These are phyloP conservation scores for Emydomyces testavorans DNA, from an alignment of 2,329 filamentous ascomycete species.

Conservation along the genomic window DNA sequence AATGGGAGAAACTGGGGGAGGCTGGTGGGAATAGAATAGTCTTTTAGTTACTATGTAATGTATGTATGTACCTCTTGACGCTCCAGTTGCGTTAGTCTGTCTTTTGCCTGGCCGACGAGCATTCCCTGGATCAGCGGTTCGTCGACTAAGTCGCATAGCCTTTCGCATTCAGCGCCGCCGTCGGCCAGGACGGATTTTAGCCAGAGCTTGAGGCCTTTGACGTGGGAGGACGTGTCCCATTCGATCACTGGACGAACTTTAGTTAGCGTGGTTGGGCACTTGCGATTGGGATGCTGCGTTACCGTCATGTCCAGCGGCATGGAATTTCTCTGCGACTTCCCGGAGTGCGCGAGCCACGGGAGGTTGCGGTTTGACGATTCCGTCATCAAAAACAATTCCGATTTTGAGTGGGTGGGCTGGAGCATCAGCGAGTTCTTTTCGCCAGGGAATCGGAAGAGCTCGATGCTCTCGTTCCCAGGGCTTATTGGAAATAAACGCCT, in stretches of 20 bases:
- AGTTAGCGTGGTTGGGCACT: not conserved
- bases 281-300: slow-evolving; percentile 20
- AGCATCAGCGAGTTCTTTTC: slow-evolving; percentile 19
- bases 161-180: slow-evolving; percentile 24
- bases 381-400: slow-evolving; percentile 50
- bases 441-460: slow-evolving; percentile 30
- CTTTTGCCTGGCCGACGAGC: slow-evolving; percentile 25
- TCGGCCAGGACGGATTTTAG: slow-evolving; percentile 26
- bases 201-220: slow-evolving; percentile 25
- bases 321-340: slow-evolving; percentile 42
- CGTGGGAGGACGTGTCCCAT: slow-evolving; percentile 25
- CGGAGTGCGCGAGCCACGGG: slow-evolving; percentile 47
- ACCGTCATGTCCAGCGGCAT: slow-evolving; percentile 36
- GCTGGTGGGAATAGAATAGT: no score
- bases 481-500: slow-evolving; percentile 24
- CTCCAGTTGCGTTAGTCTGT: slow-evolving; percentile 21
- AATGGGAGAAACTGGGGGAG: no score
- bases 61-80: slow-evolving; percentile 22
- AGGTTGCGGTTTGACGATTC: slow-evolving; percentile 49
- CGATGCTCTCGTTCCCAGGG: slow-evolving; percentile 32
- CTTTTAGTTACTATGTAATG: no score
- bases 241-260: slow-evolving; percentile 21
- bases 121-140: slow-evolving; percentile 29
- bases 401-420: slow-evolving; percentile 43
- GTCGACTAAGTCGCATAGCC: slow-evolving; percentile 22